phyloP scores from a whole-genome alignment of 805 yeast genomes.

The Lipomyces japonicus region DNA sequence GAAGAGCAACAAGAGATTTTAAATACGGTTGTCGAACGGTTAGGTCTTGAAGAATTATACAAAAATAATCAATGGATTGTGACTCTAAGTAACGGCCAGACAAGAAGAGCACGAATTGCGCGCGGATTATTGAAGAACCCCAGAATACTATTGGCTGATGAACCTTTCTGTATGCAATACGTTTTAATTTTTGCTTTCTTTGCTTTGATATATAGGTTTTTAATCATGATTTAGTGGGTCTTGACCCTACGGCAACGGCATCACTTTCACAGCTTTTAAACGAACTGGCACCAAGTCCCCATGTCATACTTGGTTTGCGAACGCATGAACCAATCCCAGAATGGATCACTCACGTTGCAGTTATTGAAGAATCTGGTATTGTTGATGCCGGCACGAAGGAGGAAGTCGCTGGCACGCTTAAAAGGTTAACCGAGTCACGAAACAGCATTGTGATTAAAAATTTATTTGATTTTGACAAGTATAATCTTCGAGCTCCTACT shows the following conservation, averaged over 20 bases:
- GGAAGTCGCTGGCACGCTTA: constrained; percentile 32
- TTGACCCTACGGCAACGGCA: constrained; percentile 70
- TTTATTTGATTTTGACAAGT: constrained; percentile 10
- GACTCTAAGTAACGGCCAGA: constrained; percentile 89
- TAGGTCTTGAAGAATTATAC: constrained; percentile 55
- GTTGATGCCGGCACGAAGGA: constrained; percentile 46
- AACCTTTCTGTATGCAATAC: constrained; percentile 56
- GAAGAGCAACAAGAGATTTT: constrained; percentile 32
- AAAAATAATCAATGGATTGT: constrained; percentile 65
- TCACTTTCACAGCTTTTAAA: constrained; percentile 55
- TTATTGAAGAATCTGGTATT: constrained; percentile 56
- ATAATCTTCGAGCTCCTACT: constrained; percentile 1
- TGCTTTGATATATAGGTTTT: not conserved
- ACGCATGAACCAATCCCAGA: constrained; percentile 69
- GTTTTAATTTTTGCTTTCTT: not conserved
- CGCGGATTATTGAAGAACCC: constrained; percentile 65
- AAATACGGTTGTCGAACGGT: constrained; percentile 44
- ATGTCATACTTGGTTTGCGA: constrained; percentile 70
- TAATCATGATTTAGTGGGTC: constrained; percentile 48
- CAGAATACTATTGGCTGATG: constrained; percentile 68
- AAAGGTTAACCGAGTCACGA: constrained; percentile 17
- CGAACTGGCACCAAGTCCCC: constrained; percentile 46
- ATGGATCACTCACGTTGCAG: constrained; percentile 74
- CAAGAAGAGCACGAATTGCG: constrained; percentile 85
- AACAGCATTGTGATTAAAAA: constrained; percentile 9